phyloP scores from a whole-genome alignment of 164 flowering plant genomes.

The Umbellularia californica region DNA sequence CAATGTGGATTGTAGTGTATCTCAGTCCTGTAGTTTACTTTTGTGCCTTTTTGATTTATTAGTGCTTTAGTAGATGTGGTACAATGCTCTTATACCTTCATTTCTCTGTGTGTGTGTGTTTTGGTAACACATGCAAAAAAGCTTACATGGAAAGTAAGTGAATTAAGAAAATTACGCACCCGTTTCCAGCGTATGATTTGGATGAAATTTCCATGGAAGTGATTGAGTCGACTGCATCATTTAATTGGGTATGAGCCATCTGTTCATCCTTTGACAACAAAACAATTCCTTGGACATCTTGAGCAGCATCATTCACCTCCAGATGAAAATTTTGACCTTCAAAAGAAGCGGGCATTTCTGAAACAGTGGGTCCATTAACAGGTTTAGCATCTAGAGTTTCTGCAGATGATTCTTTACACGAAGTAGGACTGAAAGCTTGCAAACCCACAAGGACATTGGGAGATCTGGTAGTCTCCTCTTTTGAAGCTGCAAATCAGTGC shows the following conservation, averaged over 20 bases:
- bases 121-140: too few relatives aligned
- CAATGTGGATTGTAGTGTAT: too few relatives aligned
- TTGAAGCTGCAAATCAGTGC: conserved; percentile 27
- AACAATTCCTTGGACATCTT: conserved; percentile 8
- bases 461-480: conserved; percentile 11
- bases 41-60: too few relatives aligned
- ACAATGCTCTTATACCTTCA: too few relatives aligned
- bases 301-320: conserved; percentile 13
- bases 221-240: conserved; percentile 1
- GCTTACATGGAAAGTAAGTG: neutral
- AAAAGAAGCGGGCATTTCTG: conserved; percentile 4
- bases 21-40: too few relatives aligned
- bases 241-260: conserved; percentile 1
- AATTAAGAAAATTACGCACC: conserved; percentile 10
- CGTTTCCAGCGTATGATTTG: conserved; percentile 10
- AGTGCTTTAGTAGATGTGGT: too few relatives aligned
- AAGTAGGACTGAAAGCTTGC: conserved; percentile 15
- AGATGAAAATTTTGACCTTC: conserved; percentile 5
- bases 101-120: too few relatives aligned
- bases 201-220: conserved; percentile 9
- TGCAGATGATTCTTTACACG: conserved; percentile 12
- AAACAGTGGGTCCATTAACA: conserved; percentile 13
- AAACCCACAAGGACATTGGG: conserved; percentile 1
- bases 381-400: conserved; percentile 17
- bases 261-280: conserved; percentile 13